Evolutionary conservation across 768 basidiomycete genomes (phyloP), one percentile per base, ranked within the genome.

Genomic region (Tricholoma matsutake): DNA sequence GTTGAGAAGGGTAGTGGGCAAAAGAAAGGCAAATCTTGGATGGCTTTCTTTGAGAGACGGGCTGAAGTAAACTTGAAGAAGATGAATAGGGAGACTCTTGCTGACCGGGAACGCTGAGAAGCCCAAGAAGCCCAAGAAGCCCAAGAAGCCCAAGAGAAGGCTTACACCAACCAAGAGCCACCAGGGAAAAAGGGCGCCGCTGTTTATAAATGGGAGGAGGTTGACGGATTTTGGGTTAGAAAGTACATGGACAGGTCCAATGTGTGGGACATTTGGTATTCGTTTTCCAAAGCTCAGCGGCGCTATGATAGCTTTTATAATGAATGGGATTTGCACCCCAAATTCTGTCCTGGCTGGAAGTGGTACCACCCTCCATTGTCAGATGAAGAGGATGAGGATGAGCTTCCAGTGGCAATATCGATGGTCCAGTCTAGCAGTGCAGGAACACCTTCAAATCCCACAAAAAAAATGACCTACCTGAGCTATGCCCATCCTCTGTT

Each of bases 191-290:
- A 35, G 22, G 54, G 54, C 5, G 18, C 54, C 32, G 18, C 10
- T 55, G 54, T 55, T 14, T 55, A 35, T 9, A 32, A 55, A 35
- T 35, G 32, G 54, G 54, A 35, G 54, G 25, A 55, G 22, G 54
- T 35, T 20, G 54, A 55, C 14, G 32, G 54, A 55, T 55, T 55
- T 55, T 55, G 54, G 54, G 18, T 35, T 55, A 55, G 32, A 18
- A 55, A 55, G 25, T 18, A 16, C 14, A 31, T 55, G 8, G 25
- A 55, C 32, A 34, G 37, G 25, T 20, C 11, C 14, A 20, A 55
- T 35, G 54, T 55, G 2, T 6, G 13, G 37, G 32, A 55, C 34
- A 10, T 16, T 34, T 55, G 54, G 54, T 16, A 35, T 35, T 35
- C 32, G 10, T 55, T 35, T 20, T 20, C 54, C 18, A 28, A 34